These are phyloP conservation scores for Russula sp. DNA, from an alignment of 768 basidiomycete species.

Conservation along the genomic window DNA sequence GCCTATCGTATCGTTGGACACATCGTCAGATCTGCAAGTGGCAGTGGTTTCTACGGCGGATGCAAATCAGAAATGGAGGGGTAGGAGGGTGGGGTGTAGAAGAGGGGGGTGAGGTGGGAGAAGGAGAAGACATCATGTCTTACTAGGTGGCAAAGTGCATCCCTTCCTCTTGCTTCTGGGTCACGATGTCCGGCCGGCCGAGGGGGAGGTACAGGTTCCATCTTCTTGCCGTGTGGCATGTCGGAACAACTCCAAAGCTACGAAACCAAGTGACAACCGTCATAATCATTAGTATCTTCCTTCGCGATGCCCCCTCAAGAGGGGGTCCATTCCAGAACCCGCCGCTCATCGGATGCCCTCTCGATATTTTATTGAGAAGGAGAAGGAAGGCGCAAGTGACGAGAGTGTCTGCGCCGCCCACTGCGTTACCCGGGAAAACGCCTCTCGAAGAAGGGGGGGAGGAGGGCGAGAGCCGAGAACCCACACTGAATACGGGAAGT, in stretches of 20 bases:
- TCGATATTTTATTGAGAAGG: conserved; percentile 1
- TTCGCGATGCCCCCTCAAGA: neutral
- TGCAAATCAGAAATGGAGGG: neutral
- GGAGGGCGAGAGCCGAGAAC: neutral
- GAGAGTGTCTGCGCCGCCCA: neutral
- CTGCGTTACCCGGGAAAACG: neutral
- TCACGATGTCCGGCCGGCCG: neutral
- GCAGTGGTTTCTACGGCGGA: neutral
- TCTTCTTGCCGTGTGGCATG: neutral
- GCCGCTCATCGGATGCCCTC: conserved; percentile 4
- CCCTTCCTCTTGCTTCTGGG: neutral
- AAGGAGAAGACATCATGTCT: neutral
- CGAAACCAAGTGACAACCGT: neutral
- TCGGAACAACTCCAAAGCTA: neutral
- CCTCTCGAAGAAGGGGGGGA: neutral
- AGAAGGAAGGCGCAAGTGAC: neutral
- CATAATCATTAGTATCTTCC: neutral
- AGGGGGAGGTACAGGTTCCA: neutral
- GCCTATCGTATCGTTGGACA: neutral
- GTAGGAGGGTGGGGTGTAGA: neutral
- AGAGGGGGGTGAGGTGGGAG: neutral
- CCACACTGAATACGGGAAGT: conserved; percentile 1
- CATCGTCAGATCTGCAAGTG: neutral
- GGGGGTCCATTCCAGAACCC: neutral
- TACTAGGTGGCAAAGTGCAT: neutral